These are phyloP conservation scores for Bonnemaisonia californica DNA, from an alignment of 31 red algal species.

Conservation along the genomic window DNA sequence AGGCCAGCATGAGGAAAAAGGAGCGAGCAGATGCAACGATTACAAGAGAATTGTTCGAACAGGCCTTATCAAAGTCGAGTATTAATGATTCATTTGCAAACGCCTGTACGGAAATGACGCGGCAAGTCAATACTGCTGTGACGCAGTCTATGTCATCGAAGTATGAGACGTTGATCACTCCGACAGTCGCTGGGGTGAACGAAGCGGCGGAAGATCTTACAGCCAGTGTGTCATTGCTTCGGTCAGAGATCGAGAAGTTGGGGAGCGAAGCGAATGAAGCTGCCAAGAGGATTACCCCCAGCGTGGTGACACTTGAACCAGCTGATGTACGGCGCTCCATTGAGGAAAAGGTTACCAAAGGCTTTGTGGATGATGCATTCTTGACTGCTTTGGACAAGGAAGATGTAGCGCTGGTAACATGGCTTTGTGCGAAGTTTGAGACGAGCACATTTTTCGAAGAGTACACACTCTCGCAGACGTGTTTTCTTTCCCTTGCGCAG, in stretches of 20 bases:
- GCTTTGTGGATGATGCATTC: constrained; percentile 66
- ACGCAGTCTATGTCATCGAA: constrained; percentile 43
- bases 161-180: constrained; percentile 50
- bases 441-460: constrained; percentile 52
- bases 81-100: constrained; percentile 38
- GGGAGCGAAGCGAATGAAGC: neutral
- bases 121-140: constrained; percentile 45
- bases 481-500: constrained; percentile 53
- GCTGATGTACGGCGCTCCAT: constrained; percentile 56
- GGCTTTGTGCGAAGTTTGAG: constrained; percentile 71
- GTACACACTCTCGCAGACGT: constrained; percentile 61
- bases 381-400: constrained; percentile 57
- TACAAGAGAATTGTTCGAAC: constrained; percentile 38
- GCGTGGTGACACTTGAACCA: constrained; percentile 28
- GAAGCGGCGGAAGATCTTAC: constrained; percentile 46
- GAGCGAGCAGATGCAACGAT: constrained; percentile 34
- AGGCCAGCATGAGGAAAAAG: constrained; percentile 30
- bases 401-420: constrained; percentile 66
- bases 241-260: constrained; percentile 30
- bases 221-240: constrained; percentile 32
- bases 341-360: constrained; percentile 38
- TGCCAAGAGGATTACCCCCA: neutral
- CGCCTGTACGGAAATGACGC: constrained; percentile 55
- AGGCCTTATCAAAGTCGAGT: constrained; percentile 25
- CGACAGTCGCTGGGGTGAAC: constrained; percentile 33